phyloP scores from a whole-genome alignment of 2,329 filamentous ascomycete species.

The Emergomyces africanus region DNA sequence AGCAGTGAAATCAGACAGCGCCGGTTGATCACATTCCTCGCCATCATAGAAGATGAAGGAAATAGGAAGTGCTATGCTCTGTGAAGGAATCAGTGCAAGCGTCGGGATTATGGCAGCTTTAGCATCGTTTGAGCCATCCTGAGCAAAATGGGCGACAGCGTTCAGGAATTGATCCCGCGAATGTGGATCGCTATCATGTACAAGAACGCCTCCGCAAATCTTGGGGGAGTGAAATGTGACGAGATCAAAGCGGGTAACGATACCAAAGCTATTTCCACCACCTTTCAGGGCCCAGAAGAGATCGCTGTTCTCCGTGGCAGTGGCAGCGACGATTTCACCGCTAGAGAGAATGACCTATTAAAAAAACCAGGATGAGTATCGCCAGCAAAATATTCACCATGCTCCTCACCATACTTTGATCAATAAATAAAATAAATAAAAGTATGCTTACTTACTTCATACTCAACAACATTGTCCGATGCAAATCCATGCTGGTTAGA shows the following conservation, averaged over 20 bases:
- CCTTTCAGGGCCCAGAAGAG: slow-evolving; percentile 27
- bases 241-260: slow-evolving; percentile 21
- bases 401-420: too few species aligned
- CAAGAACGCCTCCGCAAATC: not conserved
- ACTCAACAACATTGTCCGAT: slow-evolving; percentile 22
- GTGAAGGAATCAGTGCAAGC: not conserved
- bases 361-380: not conserved
- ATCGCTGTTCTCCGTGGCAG: slow-evolving; percentile 13
- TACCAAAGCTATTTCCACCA: slow-evolving; percentile 22
- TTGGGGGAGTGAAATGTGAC: not conserved
- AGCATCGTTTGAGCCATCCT: not conserved
- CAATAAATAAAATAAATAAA: not conserved
- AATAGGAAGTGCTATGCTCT: not conserved
- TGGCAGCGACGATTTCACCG: slow-evolving; percentile 18
- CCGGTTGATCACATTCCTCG: not conserved
- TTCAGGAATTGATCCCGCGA: not conserved
- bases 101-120: slow-evolving; percentile 1
- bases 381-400: not conserved
- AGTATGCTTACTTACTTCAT: slow-evolving; percentile 13
- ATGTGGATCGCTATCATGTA: not conserved
- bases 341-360: slow-evolving; percentile 17
- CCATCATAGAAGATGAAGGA: slow-evolving; percentile 3
- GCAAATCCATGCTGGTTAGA: slow-evolving; percentile 22
- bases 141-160: not conserved
- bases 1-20: not conserved